A percentile compares a stretch with the other conserved stretches of the same genome.
phyloP scores from a whole-genome alignment of 129 eudicot species.

The Chrysanthemum makinoi region DNA sequence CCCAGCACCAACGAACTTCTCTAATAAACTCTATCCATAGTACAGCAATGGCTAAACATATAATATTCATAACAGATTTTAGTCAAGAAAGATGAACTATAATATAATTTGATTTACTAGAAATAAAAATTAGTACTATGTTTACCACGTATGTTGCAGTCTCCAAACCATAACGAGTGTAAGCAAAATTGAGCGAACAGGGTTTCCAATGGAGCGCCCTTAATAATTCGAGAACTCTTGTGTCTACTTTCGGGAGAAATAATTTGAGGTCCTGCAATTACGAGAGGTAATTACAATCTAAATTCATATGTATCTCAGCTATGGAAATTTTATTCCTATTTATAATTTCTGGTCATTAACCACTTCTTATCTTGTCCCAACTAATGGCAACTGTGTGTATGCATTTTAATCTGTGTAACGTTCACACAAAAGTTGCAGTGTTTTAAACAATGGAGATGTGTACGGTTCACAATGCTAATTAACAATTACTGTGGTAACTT shows the following conservation, averaged over 20 bases:
- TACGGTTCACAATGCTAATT: no score
- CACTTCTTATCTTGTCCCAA: conserved; percentile 16
- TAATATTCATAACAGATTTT: not conserved
- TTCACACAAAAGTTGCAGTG: not conserved
- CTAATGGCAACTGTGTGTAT: conserved; percentile 14
- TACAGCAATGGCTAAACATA: conserved; percentile 78
- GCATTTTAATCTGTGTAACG: conserved; percentile 11
- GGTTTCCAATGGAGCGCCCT: conserved; percentile 84
- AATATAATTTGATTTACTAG: not conserved
- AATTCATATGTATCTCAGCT: not conserved
- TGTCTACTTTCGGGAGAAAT: conserved; percentile 51
- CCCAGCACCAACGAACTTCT: conserved; percentile 99
- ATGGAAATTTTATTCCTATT: not conserved
- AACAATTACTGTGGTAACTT: no score
- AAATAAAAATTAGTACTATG: conserved; percentile 13
- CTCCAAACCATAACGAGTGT: conserved; percentile 94
- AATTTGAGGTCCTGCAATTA: conserved; percentile 38
- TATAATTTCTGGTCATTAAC: conserved; percentile 1
- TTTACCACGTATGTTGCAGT: conserved; percentile 92
- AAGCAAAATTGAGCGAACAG: conserved; percentile 91
- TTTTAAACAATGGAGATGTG: not conserved
- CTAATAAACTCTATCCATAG: conserved; percentile 98
- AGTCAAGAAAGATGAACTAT: not conserved
- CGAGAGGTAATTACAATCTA: not conserved
- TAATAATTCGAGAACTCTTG: conserved; percentile 71